Evolutionary conservation across 2,329 filamentous ascomycete species (phyloP).

Genomic region (Fusarium buharicum): DNA sequence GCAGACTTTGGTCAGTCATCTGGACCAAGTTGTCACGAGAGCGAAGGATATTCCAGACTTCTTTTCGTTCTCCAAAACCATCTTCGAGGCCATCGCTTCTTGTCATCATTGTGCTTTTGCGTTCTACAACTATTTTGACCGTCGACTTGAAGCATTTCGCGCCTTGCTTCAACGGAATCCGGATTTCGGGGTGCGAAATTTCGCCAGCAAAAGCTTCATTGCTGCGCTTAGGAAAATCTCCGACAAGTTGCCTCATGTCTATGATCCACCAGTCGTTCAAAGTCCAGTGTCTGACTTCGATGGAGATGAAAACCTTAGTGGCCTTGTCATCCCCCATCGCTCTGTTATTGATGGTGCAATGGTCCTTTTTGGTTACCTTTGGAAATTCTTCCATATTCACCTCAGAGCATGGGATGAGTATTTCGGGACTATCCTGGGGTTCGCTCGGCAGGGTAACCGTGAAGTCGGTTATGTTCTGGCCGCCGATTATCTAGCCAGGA

Average conservation of each 20-base stretch:
- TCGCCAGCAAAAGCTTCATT: constrained; percentile 63
- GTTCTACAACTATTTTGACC: constrained; percentile 69
- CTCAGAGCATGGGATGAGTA: constrained; percentile 80
- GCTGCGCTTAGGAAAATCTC: constrained; percentile 65
- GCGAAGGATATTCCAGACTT: constrained; percentile 75
- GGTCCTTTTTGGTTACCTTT: constrained; percentile 65
- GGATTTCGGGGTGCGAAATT: constrained; percentile 65
- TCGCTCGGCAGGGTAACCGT: constrained; percentile 68
- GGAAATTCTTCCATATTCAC: constrained; percentile 69
- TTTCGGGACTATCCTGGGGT: constrained; percentile 75
- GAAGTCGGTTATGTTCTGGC: constrained; percentile 70
- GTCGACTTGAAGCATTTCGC: constrained; percentile 67
- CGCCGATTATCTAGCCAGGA: constrained; percentile 67
- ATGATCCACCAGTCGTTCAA: constrained; percentile 48
- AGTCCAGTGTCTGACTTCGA: constrained; percentile 44
- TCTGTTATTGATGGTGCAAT: constrained; percentile 55
- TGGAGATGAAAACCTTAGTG: constrained; percentile 41
- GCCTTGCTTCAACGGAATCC: constrained; percentile 72
- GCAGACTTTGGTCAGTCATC: constrained; percentile 68
- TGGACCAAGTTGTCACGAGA: constrained; percentile 80
- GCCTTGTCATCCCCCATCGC: neutral
- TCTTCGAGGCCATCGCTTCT: constrained; percentile 59
- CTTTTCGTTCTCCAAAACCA: constrained; percentile 61
- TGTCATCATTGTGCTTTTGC: constrained; percentile 66
- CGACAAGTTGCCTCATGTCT: constrained; percentile 57